phyloP scores from a whole-genome alignment of 1,284 basidiomycete species.

The Boletus mariae region DNA sequence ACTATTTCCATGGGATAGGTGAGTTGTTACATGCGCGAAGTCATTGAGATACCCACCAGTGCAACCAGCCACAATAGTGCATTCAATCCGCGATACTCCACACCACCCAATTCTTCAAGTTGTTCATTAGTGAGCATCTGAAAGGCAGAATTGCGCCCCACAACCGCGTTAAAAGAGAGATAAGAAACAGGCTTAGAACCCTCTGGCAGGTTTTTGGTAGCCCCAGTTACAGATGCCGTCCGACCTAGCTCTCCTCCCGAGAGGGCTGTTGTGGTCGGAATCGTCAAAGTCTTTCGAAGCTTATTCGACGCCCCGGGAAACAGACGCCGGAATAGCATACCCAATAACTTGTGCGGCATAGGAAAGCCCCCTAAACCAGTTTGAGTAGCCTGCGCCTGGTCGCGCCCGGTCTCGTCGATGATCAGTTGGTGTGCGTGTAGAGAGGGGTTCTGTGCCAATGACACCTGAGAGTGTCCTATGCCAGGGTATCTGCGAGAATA shows the following conservation, averaged over 20 bases:
- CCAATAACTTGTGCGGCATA: constrained; percentile 64
- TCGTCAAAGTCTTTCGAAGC: constrained; percentile 64
- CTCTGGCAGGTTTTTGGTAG: constrained; percentile 25
- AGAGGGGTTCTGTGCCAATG: constrained; percentile 16
- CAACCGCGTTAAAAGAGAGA: constrained; percentile 80
- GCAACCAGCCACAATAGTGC: constrained; percentile 76
- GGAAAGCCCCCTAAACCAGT: constrained; percentile 86
- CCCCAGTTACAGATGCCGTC: constrained; percentile 17
- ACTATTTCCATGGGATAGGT: constrained; percentile 41
- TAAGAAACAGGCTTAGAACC: constrained; percentile 69
- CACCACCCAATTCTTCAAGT: constrained; percentile 88
- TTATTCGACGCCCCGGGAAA: constrained; percentile 57
- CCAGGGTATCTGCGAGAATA: constrained; percentile 16
- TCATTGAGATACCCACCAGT: constrained; percentile 37
- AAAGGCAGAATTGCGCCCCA: constrained; percentile 89
- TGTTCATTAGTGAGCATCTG: constrained; percentile 77
- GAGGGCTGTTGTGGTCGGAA: constrained; percentile 70
- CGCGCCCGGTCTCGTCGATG: constrained; percentile 24
- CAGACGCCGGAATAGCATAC: constrained; percentile 43
- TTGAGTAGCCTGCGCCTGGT: constrained; percentile 34
- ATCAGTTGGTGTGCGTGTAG: constrained; percentile 9
- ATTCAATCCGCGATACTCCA: constrained; percentile 89
- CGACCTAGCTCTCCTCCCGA: constrained; percentile 32
- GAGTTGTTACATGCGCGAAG: neutral
- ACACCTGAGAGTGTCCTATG: constrained; percentile 7